phyloP scores from a whole-genome alignment of 208 protist species.

The Plasmodiophora brassicae region DNA sequence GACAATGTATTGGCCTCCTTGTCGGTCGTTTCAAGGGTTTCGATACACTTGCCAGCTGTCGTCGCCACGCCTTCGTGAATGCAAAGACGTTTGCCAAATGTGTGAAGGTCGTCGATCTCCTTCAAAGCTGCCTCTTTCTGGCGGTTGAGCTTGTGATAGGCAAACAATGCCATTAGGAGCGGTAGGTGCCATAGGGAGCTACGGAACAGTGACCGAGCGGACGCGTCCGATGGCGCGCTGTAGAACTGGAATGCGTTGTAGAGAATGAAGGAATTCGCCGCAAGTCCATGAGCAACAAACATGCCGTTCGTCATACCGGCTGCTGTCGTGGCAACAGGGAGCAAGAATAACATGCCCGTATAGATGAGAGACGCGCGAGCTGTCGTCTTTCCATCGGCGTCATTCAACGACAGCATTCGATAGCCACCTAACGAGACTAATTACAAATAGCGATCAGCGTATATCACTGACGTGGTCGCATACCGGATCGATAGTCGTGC shows the following conservation, averaged over 20 bases:
- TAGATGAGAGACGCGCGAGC: not conserved
- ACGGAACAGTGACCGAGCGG: not conserved
- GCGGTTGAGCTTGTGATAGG: not conserved
- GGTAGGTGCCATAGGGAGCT: constrained; percentile 12
- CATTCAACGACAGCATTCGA: constrained; percentile 16
- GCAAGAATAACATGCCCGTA: not conserved
- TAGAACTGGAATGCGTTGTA: not conserved
- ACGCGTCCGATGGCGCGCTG: not conserved
- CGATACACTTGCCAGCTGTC: not conserved
- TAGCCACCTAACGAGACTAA: not conserved
- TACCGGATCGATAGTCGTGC: not conserved
- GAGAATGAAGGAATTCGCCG: not conserved
- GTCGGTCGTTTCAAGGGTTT: too few species aligned
- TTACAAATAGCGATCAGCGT: not conserved
- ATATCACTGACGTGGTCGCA: not conserved
- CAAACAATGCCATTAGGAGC: not conserved
- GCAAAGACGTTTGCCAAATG: not conserved
- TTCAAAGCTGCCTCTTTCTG: not conserved
- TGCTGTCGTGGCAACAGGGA: not conserved
- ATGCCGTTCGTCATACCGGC: constrained; percentile 5
- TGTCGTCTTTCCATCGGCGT: not conserved
- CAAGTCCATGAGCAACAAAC: not conserved
- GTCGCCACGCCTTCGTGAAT: not conserved
- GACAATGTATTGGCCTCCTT: too few species aligned
- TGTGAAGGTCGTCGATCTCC: not conserved